Evolutionary conservation across 345 rosid genomes (phyloP), one percentile per base, ranked within the genome.

Genomic region (Moricandia arvensis): DNA sequence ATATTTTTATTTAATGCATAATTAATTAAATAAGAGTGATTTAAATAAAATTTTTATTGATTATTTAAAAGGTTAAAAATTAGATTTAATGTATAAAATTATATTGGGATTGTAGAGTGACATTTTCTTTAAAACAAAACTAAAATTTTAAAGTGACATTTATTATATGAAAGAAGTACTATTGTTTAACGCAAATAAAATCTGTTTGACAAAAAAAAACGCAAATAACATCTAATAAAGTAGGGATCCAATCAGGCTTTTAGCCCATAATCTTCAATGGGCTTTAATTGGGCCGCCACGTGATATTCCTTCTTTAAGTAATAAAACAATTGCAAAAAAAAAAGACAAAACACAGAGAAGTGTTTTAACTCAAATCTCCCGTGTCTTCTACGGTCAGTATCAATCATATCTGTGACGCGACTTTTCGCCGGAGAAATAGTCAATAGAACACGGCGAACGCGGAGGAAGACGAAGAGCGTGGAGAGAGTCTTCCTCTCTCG

Each of bases 401-500:
- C 34, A 59, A 59, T 60, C 63, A 37, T 78, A 49, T 49, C 68
- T 63, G 27, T 65, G 72, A 29, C 61, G 35, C 38, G 11, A 71
- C 33, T 43, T 47, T 47, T 71, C 59, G 62, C 77, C 77, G 77
- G 81, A 17, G 38, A 54, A 43, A 34, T 12, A 38, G 41, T 38
- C 66, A 16, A 13, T 26, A 68, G 27, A 45, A 58, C 45, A 38
- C 78, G 71, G 73, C 66, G 82, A 49, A 59, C 63, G 53, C 38
- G 15, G 60, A 49, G 21, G 77, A 59, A 66, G 68, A 72, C 18
- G 81, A 73, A 29, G 68, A 37, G 34, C 62, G 47, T 71, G 64
- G 81, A 60, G 74, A 73, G 70, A 78, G 69, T n/a, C 73, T 77
- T 67, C 83, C 87, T 66, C 80, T 67, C 26, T 84, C 83, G 86